A percentile compares a stretch with the other conserved stretches of the same genome.
phyloP scores from a whole-genome alignment of 345 rosid species.

The Eucalyptus cladocalyx region DNA sequence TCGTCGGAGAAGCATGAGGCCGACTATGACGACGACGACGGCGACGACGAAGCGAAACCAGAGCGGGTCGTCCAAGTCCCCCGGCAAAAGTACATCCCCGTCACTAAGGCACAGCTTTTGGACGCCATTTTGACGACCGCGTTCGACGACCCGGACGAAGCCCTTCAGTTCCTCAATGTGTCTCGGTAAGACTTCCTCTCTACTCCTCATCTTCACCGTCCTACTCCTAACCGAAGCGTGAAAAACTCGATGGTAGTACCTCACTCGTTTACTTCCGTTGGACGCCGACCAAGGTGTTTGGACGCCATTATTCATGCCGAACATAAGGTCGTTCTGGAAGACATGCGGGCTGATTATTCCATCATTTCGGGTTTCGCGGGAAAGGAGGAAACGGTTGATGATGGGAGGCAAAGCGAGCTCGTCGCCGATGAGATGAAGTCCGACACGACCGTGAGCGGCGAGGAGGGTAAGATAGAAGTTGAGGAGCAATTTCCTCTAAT shows the following conservation, averaged over 20 bases:
- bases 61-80: slow-evolving; percentile 36
- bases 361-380: background rate
- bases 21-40: background rate
- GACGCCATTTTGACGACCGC: slow-evolving; percentile 38
- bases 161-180: slow-evolving; percentile 41
- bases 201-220: background rate
- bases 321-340: slow-evolving; percentile 68
- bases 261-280: background rate
- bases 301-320: slow-evolving; percentile 89
- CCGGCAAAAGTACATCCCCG: slow-evolving; percentile 61
- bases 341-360: slow-evolving; percentile 64
- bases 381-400: background rate
- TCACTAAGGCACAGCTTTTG: slow-evolving; percentile 67
- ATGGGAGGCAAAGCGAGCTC: background rate
- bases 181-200: slow-evolving; percentile 40
- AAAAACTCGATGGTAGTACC: background rate
- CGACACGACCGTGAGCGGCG: background rate
- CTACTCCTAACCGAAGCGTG: background rate
- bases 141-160: slow-evolving; percentile 38
- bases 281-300: slow-evolving; percentile 31
- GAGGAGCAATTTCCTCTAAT: background rate
- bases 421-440: background rate
- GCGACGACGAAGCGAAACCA: background rate
- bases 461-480: background rate
- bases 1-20: too few species aligned